Conservation (phyloP, 345 rosid genomes). For the Populus euphratica region DNA sequence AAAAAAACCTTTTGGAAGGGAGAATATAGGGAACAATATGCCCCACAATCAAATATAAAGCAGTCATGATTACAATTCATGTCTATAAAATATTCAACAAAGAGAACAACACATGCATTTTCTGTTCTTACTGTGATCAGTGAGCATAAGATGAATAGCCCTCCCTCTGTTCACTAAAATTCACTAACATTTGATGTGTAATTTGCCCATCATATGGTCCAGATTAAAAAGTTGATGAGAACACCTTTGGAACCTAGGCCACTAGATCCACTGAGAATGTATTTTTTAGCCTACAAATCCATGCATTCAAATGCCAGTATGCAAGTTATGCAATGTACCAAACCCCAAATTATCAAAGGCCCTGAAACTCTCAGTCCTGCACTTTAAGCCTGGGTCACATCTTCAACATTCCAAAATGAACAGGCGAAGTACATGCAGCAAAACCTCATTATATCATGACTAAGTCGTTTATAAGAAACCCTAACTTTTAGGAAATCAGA, state of each 20-base stretch:
- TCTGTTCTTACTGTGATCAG: not conserved
- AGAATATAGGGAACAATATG: not conserved
- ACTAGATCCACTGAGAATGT: not conserved
- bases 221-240: not conserved
- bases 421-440: not conserved
- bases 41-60: not conserved
- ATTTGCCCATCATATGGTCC: not conserved
- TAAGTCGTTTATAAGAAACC: not conserved
- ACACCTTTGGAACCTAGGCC: not conserved
- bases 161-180: not conserved
- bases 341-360: not conserved
- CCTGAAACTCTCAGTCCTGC: not conserved
- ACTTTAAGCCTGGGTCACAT: not conserved
- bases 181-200: not conserved
- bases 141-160: not conserved
- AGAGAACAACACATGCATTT: not conserved
- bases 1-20: not conserved
- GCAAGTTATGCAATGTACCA: not conserved
- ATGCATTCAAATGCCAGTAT: not conserved
- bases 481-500: not conserved
- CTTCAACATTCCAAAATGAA: not conserved
- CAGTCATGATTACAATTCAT: not conserved
- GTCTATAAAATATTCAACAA: not conserved
- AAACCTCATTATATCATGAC: slow-evolving; percentile 4
- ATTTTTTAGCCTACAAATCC: not conserved